Evolutionary conservation across 495 filamentous ascomycete genomes (phyloP).

Genomic region (Tuber aestivum): DNA sequence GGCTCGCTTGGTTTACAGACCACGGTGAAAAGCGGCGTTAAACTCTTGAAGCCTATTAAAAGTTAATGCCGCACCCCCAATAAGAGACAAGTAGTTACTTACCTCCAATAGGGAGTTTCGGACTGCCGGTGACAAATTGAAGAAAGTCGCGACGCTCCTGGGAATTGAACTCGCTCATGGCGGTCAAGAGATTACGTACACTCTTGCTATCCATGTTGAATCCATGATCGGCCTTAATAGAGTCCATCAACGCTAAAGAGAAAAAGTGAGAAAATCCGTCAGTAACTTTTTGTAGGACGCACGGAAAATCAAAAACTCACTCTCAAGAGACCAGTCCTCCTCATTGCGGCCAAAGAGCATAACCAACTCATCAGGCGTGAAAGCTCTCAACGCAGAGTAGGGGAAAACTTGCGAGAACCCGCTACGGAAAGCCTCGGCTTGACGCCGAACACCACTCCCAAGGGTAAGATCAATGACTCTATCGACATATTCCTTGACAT

Average conservation of each 20-base stretch:
- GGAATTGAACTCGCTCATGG: constrained; percentile 79
- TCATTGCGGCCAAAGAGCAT: constrained; percentile 91
- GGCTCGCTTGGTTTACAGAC: constrained; percentile 97
- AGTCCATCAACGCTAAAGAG: constrained; percentile 79
- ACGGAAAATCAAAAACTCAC: constrained; percentile 51
- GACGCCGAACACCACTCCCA: constrained; percentile 74
- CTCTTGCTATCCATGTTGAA: constrained; percentile 99
- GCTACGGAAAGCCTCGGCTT: constrained; percentile 81
- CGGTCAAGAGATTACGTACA: constrained; percentile 86
- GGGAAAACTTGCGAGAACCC: constrained; percentile 98
- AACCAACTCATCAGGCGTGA: constrained; percentile 94
- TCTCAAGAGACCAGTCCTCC: constrained; percentile 97
- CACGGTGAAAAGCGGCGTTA: constrained; percentile 97
- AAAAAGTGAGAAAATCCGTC: constrained; percentile 31
- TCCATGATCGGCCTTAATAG: constrained; percentile 98
- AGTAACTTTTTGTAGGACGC: constrained; percentile 10
- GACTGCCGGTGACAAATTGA: constrained; percentile 97
- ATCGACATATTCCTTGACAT: constrained; percentile 80
- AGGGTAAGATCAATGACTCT: constrained; percentile 88
- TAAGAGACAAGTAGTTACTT: constrained; percentile 43
- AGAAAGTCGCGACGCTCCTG: constrained; percentile 86
- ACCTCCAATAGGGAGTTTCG: constrained; percentile 98
- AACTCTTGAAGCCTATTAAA: constrained; percentile 78
- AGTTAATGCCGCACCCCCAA: constrained; percentile 20
- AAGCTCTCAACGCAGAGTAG: constrained; percentile 83